Conservation (phyloP, 169 alveolate genomes). For the Eimeria praecox region DNA sequence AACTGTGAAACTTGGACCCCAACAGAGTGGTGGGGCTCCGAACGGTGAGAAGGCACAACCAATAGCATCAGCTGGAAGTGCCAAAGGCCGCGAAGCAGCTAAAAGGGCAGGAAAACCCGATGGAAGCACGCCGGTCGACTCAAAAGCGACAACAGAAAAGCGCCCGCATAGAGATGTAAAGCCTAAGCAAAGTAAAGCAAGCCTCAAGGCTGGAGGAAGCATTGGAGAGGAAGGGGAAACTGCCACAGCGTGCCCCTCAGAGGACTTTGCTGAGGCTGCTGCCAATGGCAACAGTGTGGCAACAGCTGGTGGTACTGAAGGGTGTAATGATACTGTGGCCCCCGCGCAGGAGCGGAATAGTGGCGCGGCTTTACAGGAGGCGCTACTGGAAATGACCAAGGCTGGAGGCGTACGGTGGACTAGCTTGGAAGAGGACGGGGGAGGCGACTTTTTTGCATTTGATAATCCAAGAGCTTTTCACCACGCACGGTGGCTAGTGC, state of each 20-base stretch:
- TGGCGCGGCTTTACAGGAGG: not conserved
- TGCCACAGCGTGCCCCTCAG: not conserved
- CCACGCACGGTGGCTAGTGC: slow-evolving; percentile 64
- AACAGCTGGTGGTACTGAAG: slow-evolving; percentile 4
- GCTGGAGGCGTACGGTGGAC: slow-evolving; percentile 77
- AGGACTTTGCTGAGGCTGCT: slow-evolving; percentile 7
- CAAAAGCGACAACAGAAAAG: not conserved
- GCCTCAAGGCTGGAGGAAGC: slow-evolving; percentile 33
- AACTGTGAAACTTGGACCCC: not conserved
- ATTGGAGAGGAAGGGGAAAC: slow-evolving; percentile 13
- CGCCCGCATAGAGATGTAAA: slow-evolving; percentile 24
- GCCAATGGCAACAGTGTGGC: not conserved
- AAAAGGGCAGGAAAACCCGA: slow-evolving; percentile 15
- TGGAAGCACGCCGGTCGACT: not conserved
- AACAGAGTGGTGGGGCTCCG: not conserved
- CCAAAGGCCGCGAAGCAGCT: slow-evolving; percentile 28
- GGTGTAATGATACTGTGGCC: not conserved
- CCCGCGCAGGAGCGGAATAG: not conserved
- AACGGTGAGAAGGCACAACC: not conserved
- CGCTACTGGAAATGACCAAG: slow-evolving; percentile 1
- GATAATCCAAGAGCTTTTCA: slow-evolving; percentile 51
- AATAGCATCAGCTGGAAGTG: slow-evolving; percentile 2
- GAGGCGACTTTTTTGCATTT: slow-evolving; percentile 45
- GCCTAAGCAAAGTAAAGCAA: not conserved
- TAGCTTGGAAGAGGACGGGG: slow-evolving; percentile 60